These are phyloP conservation scores for Galerina sulciceps DNA, from an alignment of 768 basidiomycete species.

Conservation along the genomic window DNA sequence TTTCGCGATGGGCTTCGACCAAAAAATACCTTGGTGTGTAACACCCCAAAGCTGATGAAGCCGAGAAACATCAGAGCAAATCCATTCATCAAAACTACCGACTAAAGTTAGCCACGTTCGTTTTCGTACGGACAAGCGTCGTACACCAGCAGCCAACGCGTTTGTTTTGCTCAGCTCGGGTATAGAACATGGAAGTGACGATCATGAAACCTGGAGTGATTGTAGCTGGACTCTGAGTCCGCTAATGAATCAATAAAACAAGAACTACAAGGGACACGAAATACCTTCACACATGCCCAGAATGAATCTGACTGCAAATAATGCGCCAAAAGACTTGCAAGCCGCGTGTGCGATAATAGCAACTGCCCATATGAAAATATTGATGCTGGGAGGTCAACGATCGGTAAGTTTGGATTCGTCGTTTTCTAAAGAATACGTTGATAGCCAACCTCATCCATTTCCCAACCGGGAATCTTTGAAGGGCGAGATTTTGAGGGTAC, in stretches of 20 bases:
- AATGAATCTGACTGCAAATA: slow-evolving; percentile 77
- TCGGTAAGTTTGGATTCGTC: background rate
- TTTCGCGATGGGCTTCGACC: background rate
- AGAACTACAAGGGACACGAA: background rate
- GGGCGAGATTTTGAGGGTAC: slow-evolving; percentile 79
- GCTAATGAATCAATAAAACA: background rate
- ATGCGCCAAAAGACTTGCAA: slow-evolving; percentile 69
- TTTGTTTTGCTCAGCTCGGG: slow-evolving; percentile 71
- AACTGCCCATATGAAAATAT: slow-evolving; percentile 77
- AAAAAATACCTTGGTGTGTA: slow-evolving; percentile 54
- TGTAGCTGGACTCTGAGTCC: slow-evolving; percentile 52
- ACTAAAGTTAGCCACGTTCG: background rate
- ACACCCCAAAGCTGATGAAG: slow-evolving; percentile 69
- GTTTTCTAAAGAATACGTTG: background rate
- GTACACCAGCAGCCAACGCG: slow-evolving; percentile 83
- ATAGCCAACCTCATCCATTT: slow-evolving; percentile 78
- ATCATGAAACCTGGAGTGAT: slow-evolving; percentile 85
- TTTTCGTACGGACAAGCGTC: slow-evolving; percentile 22
- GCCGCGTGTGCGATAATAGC: slow-evolving; percentile 64
- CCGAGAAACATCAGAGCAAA: slow-evolving; percentile 74
- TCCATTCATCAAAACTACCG: slow-evolving; percentile 76
- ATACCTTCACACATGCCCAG: slow-evolving; percentile 73
- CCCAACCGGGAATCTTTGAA: slow-evolving; percentile 76
- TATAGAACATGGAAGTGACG: slow-evolving; percentile 85
- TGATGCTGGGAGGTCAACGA: slow-evolving; percentile 44